Conservation (phyloP, 2,329 filamentous ascomycete genomes). For the Botrytis galanthina region DNA sequence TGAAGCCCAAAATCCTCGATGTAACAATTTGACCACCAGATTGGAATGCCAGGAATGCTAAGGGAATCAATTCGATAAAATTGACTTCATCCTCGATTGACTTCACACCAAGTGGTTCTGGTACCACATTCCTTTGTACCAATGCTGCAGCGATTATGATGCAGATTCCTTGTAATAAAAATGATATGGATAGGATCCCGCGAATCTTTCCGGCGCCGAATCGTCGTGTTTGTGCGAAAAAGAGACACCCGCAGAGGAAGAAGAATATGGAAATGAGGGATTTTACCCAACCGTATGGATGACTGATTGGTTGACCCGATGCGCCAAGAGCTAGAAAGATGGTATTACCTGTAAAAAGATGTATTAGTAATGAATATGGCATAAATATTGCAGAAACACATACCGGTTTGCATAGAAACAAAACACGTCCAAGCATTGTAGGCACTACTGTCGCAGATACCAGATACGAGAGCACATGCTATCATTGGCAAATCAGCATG, state of each 20-base stretch:
- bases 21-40: constrained; percentile 76
- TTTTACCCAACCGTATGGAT: constrained; percentile 53
- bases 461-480: constrained; percentile 46
- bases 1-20: constrained; percentile 66
- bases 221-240: constrained; percentile 42
- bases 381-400: constrained; percentile 1
- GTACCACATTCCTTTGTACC: constrained; percentile 47
- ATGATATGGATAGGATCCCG: constrained; percentile 47
- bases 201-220: constrained; percentile 37
- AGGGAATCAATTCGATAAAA: constrained; percentile 46
- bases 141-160: constrained; percentile 54
- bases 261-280: constrained; percentile 52
- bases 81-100: constrained; percentile 35
- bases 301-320: constrained; percentile 48
- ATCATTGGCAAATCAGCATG: constrained; percentile 42
- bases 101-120: constrained; percentile 42
- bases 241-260: constrained; percentile 54
- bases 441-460: constrained; percentile 47
- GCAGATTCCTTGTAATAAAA: constrained; percentile 51
- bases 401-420: constrained; percentile 53
- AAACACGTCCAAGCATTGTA: constrained; percentile 51
- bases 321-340: constrained; percentile 61
- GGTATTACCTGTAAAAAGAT: constrained; percentile 50
- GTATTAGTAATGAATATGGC: neutral
- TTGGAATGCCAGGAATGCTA: constrained; percentile 62